Base-by-base conservation (phyloP, 305 asterid genomes). In the Fraxinus latifolia region DNA sequence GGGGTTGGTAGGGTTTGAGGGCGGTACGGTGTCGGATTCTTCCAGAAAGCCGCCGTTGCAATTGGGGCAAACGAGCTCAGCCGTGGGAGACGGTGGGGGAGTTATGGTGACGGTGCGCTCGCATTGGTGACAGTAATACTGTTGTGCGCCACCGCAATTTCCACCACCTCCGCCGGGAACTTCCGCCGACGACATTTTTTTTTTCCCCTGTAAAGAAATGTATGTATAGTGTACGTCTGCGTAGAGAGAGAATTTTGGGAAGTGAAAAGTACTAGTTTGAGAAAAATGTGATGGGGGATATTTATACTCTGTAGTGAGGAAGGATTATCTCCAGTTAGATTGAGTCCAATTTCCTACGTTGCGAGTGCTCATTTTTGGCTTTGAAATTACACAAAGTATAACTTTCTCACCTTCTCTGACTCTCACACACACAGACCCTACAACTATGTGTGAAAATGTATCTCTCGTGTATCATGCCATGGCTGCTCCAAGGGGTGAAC, bases 41-140 rank as follows among this genome's bases (percentile, higher is more conserved):
- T 88, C 89, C 0, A 85, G 83, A 47, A 86, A 88, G 58, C 83
- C 81, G 67, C 85, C 86, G 7, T 68, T 65, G 60, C 90, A 88
- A 80, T 76, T 86, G 75, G 90, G 90, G 85, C 90, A 88, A 73
- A 71, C 77, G 68, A 84, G 84, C 14, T 88, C 90, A 1, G 75
- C 77, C 78, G 82, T 42, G 25, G 88, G 86, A 1, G 87, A 85
- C 58, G 78, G 31, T 2, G 88, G 83, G 23, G 86, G 89, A 50
- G 81, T 53, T 81, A 85, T 68, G 65, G 84, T 74, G 31, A 86
- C 87, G 23, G 74, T 58, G 50, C 81, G 62, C 74, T 85, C 88
- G 82, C 88, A 87, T 77, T 87, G 86, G 77, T 87, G 32, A 82
- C 90, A 87, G 79, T 62, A 82, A 81, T 85, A 87, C 3, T 82